phyloP scores from a whole-genome alignment of 148 eudicot genomes.

The Rhododendron molle region DNA sequence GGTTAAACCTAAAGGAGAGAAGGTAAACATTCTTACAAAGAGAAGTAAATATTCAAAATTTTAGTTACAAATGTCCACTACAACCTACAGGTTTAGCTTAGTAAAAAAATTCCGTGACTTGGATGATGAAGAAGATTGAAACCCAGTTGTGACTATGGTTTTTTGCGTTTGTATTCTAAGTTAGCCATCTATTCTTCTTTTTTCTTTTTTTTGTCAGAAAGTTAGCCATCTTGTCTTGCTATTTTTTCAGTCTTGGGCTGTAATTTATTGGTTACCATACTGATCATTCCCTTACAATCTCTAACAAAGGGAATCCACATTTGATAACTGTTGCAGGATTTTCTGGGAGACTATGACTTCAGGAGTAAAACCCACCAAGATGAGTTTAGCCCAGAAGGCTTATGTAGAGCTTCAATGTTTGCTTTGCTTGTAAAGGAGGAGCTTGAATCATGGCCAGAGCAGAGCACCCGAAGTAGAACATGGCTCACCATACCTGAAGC shows the following conservation, averaged over 20 bases:
- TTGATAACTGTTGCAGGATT: conserved; percentile 25
- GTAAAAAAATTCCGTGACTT: background rate
- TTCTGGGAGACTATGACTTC: conserved; percentile 39
- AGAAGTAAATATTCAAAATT: background rate
- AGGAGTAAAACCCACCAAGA: conserved; percentile 57
- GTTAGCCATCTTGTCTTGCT: background rate
- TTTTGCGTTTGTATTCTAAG: background rate
- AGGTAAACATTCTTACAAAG: background rate
- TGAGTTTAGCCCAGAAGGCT: conserved; percentile 44
- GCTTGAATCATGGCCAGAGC: conserved; percentile 56
- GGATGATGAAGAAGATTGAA: background rate
- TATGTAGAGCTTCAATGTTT: conserved; percentile 56
- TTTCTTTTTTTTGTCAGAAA: background rate
- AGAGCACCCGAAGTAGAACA: conserved; percentile 34
- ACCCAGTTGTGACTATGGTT: background rate
- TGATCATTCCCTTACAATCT: background rate
- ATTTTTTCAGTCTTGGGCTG: background rate
- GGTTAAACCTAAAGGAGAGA: background rate
- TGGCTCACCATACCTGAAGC: conserved; percentile 51
- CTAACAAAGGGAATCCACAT: background rate
- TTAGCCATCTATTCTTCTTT: no score
- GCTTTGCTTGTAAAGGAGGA: conserved; percentile 56
- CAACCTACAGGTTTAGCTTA: background rate
- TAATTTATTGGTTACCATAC: background rate
- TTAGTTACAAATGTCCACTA: background rate